A percentile compares a stretch with the other conserved stretches of the same genome.
Conservation (phyloP, 257 asterid species). For the Prunella vulgaris region DNA sequence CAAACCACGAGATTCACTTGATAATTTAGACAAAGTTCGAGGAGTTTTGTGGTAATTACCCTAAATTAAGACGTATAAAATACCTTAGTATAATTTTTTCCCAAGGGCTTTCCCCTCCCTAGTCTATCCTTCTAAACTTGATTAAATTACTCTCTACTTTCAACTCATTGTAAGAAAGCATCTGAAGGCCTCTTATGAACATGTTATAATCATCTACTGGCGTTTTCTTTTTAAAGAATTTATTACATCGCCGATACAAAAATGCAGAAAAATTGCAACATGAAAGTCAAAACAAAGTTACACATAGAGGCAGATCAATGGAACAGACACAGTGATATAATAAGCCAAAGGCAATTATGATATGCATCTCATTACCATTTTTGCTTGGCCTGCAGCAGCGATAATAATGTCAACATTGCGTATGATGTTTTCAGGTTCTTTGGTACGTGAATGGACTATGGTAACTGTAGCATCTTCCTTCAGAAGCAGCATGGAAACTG, state of each 20-base stretch:
- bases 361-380: constrained; percentile 46
- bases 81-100: background rate
- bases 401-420: constrained; percentile 85
- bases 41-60: too few species aligned
- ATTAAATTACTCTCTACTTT: background rate
- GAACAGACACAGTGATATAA: background rate
- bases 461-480: constrained; percentile 93
- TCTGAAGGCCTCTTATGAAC: background rate
- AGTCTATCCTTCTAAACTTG: background rate
- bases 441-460: constrained; percentile 77
- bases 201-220: background rate
- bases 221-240: background rate
- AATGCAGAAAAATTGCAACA: background rate
- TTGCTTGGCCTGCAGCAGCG: constrained; percentile 96
- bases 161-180: background rate
- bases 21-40: background rate
- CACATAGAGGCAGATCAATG: background rate
- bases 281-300: background rate
- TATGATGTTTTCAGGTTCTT: constrained; percentile 70
- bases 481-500: constrained; percentile 79
- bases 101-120: too few species aligned
- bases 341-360: background rate
- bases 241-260: background rate
- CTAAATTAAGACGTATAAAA: too few species aligned
- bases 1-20: background rate